Evolutionary conservation across 1,284 basidiomycete species (phyloP), one percentile per base, ranked within the genome.

Genomic region (Thecaphora thlaspeos): DNA sequence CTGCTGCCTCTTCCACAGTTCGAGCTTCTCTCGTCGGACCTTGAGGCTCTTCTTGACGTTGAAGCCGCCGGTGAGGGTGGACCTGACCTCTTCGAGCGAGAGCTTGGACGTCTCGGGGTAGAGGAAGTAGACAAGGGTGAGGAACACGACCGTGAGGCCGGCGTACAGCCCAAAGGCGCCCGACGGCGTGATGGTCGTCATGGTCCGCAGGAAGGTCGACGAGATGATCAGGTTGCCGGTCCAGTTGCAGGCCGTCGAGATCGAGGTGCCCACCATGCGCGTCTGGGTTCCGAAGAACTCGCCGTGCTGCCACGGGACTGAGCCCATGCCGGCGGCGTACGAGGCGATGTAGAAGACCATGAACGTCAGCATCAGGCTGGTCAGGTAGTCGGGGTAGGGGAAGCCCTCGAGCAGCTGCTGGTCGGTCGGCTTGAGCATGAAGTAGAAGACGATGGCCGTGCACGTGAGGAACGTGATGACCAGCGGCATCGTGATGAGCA

Each of bases 271-370:
- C 43, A 91, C 84, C 2, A 89, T 89, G 49, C 89, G 84, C 9
- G 90, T 88, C 46, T 79, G 74, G 24, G 78, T 69, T 4, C 73
- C 82, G 79, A 90, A 90, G 23, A 91, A 82, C 75, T 91, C 89
- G 56, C 88, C 88, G 75, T 91, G 89, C 71, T 90, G 88, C 89
- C 89, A 91, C 0, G 89, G 88, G 0, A 90, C 87, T 71, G 90
- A 90, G 9, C 84, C 85, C 9, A 77, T 71, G 39, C 78, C 78
- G 10, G 70, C 68, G 0, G 88, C 89, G 72, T 90, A 91, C 7
- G 86, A 88, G 1, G 87, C 87, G 24, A 90, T 88, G 78, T 87
- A 91, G 61, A 88, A 73, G 59, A 90, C 85, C 88, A 91, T 90
- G 22, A 86, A 84, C 18, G 86, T 68, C 18, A 91, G 79, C n/a